These are phyloP conservation scores for Trichosanthes cucumerina DNA, from an alignment of 306 rosid genomes.

Conservation along the genomic window DNA sequence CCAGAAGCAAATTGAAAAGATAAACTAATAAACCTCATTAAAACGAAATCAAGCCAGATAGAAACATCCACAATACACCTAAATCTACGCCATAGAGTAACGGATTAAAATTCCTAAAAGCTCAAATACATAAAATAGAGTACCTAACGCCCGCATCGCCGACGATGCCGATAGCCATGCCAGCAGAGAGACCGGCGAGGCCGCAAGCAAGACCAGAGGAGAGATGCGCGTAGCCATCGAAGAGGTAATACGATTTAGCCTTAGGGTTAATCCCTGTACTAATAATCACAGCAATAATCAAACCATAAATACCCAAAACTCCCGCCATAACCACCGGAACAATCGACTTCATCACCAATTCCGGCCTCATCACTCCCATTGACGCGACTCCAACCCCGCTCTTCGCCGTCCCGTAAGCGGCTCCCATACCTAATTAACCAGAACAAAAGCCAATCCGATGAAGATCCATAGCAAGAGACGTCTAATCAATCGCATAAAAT, in stretches of 20 bases:
- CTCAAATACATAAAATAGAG: neutral
- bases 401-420: conserved; percentile 53
- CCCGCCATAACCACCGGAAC: conserved; percentile 61
- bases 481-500: neutral
- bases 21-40: neutral
- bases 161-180: conserved; percentile 57
- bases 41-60: neutral
- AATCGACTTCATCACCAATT: conserved; percentile 56
- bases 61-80: neutral
- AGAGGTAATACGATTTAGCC: conserved; percentile 52
- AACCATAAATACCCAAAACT: conserved; percentile 50
- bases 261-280: conserved; percentile 54
- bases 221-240: conserved; percentile 53
- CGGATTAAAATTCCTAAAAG: neutral
- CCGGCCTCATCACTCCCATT: conserved; percentile 61
- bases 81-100: neutral
- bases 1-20: neutral
- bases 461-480: neutral
- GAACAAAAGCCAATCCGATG: neutral
- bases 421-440: conserved; percentile 42
- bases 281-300: conserved; percentile 44
- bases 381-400: conserved; percentile 57
- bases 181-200: conserved; percentile 52
- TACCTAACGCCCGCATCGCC: conserved; percentile 61
- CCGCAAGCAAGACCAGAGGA: conserved; percentile 55